Evolutionary conservation across 495 filamentous ascomycete species (phyloP).

Genomic region (Corynascus novoguineensis): DNA sequence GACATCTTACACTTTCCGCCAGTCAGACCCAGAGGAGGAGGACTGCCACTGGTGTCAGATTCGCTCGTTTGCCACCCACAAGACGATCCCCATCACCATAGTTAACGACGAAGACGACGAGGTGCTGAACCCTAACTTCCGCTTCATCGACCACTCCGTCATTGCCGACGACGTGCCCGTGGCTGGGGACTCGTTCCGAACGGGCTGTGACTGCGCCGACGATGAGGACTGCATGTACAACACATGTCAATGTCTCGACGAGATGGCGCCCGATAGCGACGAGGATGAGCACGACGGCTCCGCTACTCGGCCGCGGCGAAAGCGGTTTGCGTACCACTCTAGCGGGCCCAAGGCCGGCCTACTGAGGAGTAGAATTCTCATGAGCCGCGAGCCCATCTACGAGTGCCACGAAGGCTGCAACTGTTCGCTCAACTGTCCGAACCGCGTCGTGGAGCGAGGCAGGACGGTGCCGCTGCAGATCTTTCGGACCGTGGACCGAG

Average conservation of each 20-base stretch:
- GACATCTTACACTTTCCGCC: not conserved
- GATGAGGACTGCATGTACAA: slow-evolving; percentile 44
- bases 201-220: slow-evolving; percentile 49
- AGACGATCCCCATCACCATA: slow-evolving; percentile 40
- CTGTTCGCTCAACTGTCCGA: slow-evolving; percentile 65
- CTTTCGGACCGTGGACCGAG: slow-evolving; percentile 70
- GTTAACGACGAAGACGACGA: slow-evolving; percentile 41
- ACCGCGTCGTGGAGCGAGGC: slow-evolving; percentile 74
- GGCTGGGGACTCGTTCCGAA: slow-evolving; percentile 44
- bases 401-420: slow-evolving; percentile 75
- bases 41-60: slow-evolving; percentile 51
- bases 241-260: slow-evolving; percentile 49
- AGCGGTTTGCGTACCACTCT: slow-evolving; percentile 42
- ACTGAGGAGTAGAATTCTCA: slow-evolving; percentile 43
- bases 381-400: slow-evolving; percentile 60
- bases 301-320: slow-evolving; percentile 8
- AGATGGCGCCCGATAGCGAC: slow-evolving; percentile 39
- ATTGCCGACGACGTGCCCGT: slow-evolving; percentile 41
- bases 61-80: slow-evolving; percentile 39
- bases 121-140: slow-evolving; percentile 45
- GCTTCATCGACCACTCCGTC: slow-evolving; percentile 47
- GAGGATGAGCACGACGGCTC: slow-evolving; percentile 23
- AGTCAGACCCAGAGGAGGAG: slow-evolving; percentile 30
- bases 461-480: slow-evolving; percentile 70
- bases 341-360: slow-evolving; percentile 38